Percentiles rank a stretch among this genome's conserved stretches.
Evolutionary conservation across 2,329 filamentous ascomycete genomes (phyloP).

Genomic region (Aspergillus brunneoviolaceus): DNA sequence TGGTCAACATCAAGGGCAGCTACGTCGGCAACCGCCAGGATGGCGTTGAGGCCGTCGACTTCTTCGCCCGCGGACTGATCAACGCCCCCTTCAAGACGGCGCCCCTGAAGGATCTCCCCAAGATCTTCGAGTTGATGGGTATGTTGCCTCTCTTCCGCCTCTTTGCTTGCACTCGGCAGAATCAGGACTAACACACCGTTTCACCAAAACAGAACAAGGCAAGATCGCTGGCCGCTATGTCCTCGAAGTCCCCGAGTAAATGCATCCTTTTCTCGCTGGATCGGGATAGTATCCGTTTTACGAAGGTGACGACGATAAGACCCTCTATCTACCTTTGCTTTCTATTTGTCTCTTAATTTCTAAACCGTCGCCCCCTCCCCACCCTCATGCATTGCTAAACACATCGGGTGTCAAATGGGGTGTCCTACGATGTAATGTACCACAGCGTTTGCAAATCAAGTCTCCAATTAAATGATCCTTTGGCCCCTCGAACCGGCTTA

Average conservation of each 20-base stretch:
- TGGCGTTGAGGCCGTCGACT: constrained; percentile 84
- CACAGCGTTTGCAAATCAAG: background rate
- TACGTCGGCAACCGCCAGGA: constrained; percentile 94
- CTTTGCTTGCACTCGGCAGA: background rate
- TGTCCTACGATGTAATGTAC: background rate
- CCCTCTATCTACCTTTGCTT: background rate
- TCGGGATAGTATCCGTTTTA: background rate
- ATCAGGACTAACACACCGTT: constrained; percentile 1
- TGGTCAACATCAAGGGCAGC: constrained; percentile 88
- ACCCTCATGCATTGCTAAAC: background rate
- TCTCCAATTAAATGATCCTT: background rate
- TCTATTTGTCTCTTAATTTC: background rate
- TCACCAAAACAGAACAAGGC: constrained; percentile 31
- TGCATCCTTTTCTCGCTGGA: background rate
- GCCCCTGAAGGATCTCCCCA: constrained; percentile 74
- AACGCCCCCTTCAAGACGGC: constrained; percentile 83
- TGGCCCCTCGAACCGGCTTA: background rate
- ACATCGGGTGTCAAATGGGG: background rate
- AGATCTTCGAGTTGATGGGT: constrained; percentile 75
- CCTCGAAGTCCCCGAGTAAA: constrained; percentile 44
- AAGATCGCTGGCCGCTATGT: constrained; percentile 47
- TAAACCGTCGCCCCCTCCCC: background rate
- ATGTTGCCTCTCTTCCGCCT: constrained; percentile 16
- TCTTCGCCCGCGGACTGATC: constrained; percentile 80
- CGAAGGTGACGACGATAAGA: background rate